These are phyloP conservation scores for Flaveria robusta DNA, from an alignment of 129 eudicot species.

Conservation along the genomic window DNA sequence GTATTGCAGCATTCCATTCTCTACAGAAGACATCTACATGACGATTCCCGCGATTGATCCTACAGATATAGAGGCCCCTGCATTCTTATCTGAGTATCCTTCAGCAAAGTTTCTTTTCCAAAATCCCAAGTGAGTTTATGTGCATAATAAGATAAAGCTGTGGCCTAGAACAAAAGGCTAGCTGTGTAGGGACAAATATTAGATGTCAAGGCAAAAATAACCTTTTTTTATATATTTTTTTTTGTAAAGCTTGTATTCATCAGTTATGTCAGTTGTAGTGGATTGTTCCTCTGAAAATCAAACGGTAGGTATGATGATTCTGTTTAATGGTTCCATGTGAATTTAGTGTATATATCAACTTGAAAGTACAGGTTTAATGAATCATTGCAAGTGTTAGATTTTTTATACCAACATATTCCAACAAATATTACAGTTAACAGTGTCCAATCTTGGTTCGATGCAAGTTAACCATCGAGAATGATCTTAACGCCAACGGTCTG, in stretches of 20 bases:
- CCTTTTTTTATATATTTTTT: constrained; percentile 28
- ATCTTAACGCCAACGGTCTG: constrained; percentile 39
- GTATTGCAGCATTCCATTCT: constrained; percentile 85
- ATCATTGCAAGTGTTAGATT: constrained; percentile 18
- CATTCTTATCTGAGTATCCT: constrained; percentile 66
- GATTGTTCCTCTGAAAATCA: not conserved
- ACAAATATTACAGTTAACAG: constrained; percentile 3
- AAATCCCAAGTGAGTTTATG: constrained; percentile 38
- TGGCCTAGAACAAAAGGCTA: not conserved
- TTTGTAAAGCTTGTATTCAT: constrained; percentile 41
- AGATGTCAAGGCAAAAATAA: constrained; percentile 14
- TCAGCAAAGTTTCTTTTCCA: constrained; percentile 65
- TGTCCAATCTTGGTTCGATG: constrained; percentile 37
- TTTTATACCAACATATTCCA: not conserved
- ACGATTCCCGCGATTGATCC: constrained; percentile 87
- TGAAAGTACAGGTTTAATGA: not conserved
- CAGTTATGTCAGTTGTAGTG: constrained; percentile 24
- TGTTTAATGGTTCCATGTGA: not conserved
- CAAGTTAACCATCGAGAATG: constrained; percentile 65
- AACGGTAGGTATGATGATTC: not conserved
- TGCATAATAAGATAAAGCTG: not conserved
- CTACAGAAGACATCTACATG: constrained; percentile 91
- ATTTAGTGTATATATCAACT: not conserved
- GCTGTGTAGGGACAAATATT: constrained; percentile 26
- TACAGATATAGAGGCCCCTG: constrained; percentile 66